These are phyloP conservation scores for Microcos paniculata DNA, from an alignment of 345 rosid species.

Conservation along the genomic window DNA sequence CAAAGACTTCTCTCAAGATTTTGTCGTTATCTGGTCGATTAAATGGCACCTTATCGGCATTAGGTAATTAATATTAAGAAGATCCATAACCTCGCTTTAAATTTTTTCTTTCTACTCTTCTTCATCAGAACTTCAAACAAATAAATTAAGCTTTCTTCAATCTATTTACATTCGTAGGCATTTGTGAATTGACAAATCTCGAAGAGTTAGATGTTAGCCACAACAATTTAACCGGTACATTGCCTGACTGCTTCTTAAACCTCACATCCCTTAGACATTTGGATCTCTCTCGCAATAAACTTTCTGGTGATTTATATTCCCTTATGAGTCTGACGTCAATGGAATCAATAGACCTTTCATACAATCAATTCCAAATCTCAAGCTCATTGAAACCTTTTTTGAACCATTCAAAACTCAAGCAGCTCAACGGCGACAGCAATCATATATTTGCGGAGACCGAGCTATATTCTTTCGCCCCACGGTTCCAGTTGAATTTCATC, in stretches of 20 bases:
- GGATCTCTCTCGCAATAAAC: neutral
- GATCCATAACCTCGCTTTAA: neutral
- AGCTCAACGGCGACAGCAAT: neutral
- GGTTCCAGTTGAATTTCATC: neutral
- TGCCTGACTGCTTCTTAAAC: neutral
- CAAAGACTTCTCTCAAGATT: too few species aligned
- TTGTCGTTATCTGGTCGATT: too few species aligned
- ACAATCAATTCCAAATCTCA: conserved; percentile 11
- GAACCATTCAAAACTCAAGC: conserved; percentile 21
- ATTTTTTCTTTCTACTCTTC: too few species aligned
- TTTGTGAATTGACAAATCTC: conserved; percentile 4
- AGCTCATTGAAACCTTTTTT: conserved; percentile 3
- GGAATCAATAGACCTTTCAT: neutral
- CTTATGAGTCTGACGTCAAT: neutral
- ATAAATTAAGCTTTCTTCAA: neutral
- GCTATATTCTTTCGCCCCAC: neutral
- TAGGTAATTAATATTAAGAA: too few species aligned
- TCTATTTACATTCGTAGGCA: neutral
- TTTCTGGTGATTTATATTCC: conserved; percentile 17
- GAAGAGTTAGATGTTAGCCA: neutral
- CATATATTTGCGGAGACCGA: neutral
- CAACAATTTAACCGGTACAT: conserved; percentile 8
- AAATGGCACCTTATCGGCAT: neutral
- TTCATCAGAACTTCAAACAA: neutral
- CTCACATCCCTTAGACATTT: neutral